Evolutionary conservation across 1,284 basidiomycete genomes (phyloP).

Genomic region (Ganoderma leucocontextum): DNA sequence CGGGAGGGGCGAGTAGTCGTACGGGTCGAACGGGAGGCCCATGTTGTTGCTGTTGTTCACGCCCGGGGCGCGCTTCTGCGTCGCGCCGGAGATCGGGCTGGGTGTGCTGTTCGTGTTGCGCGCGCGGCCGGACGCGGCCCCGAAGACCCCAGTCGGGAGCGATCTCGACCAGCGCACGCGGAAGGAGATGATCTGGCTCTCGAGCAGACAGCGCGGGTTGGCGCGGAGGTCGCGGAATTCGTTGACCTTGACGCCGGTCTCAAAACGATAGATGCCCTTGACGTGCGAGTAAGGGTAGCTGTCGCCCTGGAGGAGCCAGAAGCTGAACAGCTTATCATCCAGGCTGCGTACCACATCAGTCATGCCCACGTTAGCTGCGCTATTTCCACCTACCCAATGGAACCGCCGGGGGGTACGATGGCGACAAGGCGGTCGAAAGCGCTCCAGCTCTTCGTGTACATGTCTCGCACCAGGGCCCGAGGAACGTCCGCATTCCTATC

Average conservation of each 20-base stretch:
- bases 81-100: conserved; percentile 41
- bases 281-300: conserved; percentile 74
- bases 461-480: conserved; percentile 81
- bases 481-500: conserved; percentile 85
- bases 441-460: conserved; percentile 92
- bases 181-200: conserved; percentile 80
- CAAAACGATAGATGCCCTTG: conserved; percentile 87
- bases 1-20: conserved; percentile 71
- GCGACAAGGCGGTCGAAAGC: conserved; percentile 85
- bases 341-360: conserved; percentile 55
- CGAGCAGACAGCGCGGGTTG: conserved; percentile 83
- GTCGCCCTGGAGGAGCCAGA: conserved; percentile 85
- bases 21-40: conserved; percentile 78
- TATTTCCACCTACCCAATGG: conserved; percentile 70
- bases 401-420: conserved; percentile 86
- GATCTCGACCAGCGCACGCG: conserved; percentile 81
- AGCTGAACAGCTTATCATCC: conserved; percentile 87
- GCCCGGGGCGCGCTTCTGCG: conserved; percentile 40
- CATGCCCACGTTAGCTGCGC: background rate
- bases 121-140: conserved; percentile 47
- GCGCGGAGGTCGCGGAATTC: conserved; percentile 87
- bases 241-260: conserved; percentile 83
- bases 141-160: conserved; percentile 66
- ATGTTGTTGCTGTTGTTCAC: conserved; percentile 50
- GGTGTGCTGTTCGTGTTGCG: conserved; percentile 44